Percentiles rank a stretch among this genome's conserved stretches.
Conservation (phyloP, 495 filamentous ascomycete species). For the Aspergillus haitiensis region DNA sequence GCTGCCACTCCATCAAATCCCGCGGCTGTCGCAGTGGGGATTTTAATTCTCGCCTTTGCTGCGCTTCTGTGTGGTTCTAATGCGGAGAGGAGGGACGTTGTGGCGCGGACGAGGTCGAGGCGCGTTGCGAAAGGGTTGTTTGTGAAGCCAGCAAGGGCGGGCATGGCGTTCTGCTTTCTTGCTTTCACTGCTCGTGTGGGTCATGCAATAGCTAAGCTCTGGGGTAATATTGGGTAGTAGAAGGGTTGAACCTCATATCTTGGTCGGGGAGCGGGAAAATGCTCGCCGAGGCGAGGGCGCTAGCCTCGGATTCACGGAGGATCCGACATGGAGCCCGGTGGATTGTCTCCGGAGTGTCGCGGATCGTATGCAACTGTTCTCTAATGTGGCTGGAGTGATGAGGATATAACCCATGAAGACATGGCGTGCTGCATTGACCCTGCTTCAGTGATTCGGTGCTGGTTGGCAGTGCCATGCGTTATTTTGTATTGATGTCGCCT, state of each 20-base stretch:
- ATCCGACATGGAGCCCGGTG: not conserved
- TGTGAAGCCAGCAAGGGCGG: slow-evolving; percentile 10
- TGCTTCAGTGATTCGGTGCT: not conserved
- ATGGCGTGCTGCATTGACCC: not conserved
- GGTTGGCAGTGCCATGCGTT: not conserved
- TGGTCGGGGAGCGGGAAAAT: slow-evolving; percentile 3
- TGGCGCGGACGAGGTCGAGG: slow-evolving; percentile 19
- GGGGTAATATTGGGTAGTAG: no score
- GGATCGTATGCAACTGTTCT: not conserved
- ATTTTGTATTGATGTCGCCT: not conserved
- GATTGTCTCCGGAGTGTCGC: not conserved
- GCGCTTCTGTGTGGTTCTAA: slow-evolving; percentile 21
- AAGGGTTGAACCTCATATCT: no score
- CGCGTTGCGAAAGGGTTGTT: slow-evolving; percentile 15
- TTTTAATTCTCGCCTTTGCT: slow-evolving; percentile 19
- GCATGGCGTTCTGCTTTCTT: slow-evolving; percentile 3
- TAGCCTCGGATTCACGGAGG: not conserved
- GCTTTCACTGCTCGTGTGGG: no score
- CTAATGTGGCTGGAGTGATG: not conserved
- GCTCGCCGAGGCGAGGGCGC: not conserved
- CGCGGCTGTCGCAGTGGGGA: slow-evolving; percentile 21
- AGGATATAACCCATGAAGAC: not conserved
- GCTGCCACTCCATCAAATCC: slow-evolving; percentile 28
- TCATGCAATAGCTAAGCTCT: no score
- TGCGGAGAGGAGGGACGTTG: slow-evolving; percentile 17